Percentiles rank a stretch among this genome's conserved stretches.
Conservation (phyloP, 495 filamentous ascomycete genomes). For the Tuber aestivum region DNA sequence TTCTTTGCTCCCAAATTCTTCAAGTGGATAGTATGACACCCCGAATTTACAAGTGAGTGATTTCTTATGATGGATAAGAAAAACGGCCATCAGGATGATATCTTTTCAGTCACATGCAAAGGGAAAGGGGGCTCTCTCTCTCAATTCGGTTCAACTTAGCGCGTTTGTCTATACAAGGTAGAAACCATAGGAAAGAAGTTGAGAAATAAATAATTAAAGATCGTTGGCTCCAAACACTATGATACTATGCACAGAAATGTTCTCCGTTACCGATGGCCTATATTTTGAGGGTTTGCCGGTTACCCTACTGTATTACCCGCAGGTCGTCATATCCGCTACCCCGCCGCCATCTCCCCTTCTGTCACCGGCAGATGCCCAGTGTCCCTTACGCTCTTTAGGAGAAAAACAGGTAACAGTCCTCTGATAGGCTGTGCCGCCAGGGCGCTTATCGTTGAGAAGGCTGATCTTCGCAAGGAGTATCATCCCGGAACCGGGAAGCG, state of each 20-base stretch:
- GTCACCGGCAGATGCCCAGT: not conserved
- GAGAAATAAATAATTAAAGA: not conserved
- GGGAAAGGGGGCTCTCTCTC: not conserved
- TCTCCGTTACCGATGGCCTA: too few species aligned
- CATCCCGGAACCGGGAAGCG: not conserved
- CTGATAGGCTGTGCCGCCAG: too few species aligned
- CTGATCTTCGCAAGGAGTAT: not conserved
- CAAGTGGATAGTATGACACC: too few species aligned
- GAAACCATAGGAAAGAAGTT: not conserved
- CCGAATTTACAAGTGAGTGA: not conserved
- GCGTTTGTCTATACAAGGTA: not conserved
- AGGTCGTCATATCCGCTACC: not conserved
- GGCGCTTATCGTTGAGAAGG: not conserved
- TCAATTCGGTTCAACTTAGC: not conserved
- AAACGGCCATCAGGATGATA: not conserved
- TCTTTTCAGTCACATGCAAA: not conserved
- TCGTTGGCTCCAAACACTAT: not conserved
- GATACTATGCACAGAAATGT: not conserved
- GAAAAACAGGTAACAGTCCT: too few species aligned
- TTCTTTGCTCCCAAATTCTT: too few species aligned
- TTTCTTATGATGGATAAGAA: not conserved
- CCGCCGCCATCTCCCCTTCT: not conserved
- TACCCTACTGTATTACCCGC: too few species aligned
- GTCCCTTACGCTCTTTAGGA: not conserved
- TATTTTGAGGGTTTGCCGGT: too few species aligned